Base-by-base conservation (phyloP, 257 asterid genomes). In the Thymus quinquecostatus region DNA sequence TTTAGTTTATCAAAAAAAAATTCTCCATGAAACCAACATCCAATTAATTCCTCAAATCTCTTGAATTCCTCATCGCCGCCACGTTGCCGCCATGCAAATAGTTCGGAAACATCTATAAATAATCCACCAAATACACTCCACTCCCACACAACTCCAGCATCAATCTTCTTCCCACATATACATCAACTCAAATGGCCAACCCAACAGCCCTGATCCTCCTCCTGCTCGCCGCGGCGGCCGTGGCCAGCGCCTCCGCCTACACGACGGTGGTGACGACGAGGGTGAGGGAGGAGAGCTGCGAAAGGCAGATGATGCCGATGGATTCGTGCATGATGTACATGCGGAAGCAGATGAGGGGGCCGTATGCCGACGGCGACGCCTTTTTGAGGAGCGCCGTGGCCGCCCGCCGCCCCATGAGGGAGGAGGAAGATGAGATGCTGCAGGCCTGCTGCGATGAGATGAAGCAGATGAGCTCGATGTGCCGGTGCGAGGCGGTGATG, bases 71-170 rank as follows among this genome's bases (percentile, higher is more conserved):
- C 60, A 3, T 2, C 34, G 30, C 49, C 60, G 11, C 60, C 60
- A 27, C 60, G 10, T 55, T 55, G n/a, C 60, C 34, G 60, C 36
- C 60, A 55, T 55, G 60, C 60, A 55, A 55, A 54, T 3, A 8
- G 13, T 13, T 27, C 2, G 7, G 28, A 2, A 6, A 2, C 36
- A 32, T 55, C 60, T 55, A 55, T 55, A 28, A 27, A 55, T 53
- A 53, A n/a, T 6, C 57, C 1, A n/a, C 4, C 9, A 51, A n/a
- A 44, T 44, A 44, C 9, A 44, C 13, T 38, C 21, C 21, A 27
- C 27, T 6, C 4, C 8, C 34, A 6, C 29, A 14, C 30, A 21
- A 54, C 0, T 4, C 49, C 2, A 10, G 13, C 11, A 44, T 44
- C 11, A 8, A 8, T 44, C 49, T 9, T 9, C 8, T 51, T 0